Conservation (phyloP, 371 early-diverging fungal genomes). For the Thermomucor indicae-seudaticae region DNA sequence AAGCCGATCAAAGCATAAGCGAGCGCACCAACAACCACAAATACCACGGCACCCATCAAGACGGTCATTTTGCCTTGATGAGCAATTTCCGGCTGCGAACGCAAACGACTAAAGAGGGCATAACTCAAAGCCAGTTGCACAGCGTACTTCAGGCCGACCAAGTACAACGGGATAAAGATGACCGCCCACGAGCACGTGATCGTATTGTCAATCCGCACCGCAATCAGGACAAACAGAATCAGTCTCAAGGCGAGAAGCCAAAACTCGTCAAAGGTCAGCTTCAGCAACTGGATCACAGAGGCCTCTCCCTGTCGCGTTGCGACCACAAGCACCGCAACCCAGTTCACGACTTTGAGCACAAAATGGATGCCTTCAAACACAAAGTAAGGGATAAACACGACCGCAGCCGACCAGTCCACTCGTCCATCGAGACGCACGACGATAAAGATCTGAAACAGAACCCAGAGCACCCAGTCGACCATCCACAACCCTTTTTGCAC, state of each 20-base stretch:
- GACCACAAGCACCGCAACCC: constrained; percentile 14
- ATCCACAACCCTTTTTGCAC: constrained; percentile 12
- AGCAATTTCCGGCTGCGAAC: constrained; percentile 42
- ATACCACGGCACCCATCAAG: constrained; percentile 40
- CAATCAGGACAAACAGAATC: constrained; percentile 53
- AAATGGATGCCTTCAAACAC: constrained; percentile 55
- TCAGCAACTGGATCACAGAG: not conserved
- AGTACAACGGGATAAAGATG: constrained; percentile 78
- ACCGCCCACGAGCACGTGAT: constrained; percentile 66
- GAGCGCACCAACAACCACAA: constrained; percentile 51
- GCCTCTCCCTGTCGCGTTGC: not conserved
- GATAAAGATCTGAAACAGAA: constrained; percentile 54
- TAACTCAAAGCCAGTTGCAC: constrained; percentile 48
- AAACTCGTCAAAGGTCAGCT: constrained; percentile 40
- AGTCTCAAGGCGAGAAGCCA: constrained; percentile 60
- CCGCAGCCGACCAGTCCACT: constrained; percentile 48
- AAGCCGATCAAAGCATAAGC: constrained; percentile 72
- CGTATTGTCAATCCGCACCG: constrained; percentile 53
- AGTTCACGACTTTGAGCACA: constrained; percentile 19
- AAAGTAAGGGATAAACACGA: constrained; percentile 74
- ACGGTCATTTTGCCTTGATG: constrained; percentile 54
- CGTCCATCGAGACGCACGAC: constrained; percentile 42
- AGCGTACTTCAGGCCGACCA: constrained; percentile 59
- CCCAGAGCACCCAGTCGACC: constrained; percentile 24
- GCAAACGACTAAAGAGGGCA: constrained; percentile 33